These are phyloP conservation scores for Geotrichum citri-aurantii DNA, from an alignment of 1,139 yeast species.

Conservation along the genomic window DNA sequence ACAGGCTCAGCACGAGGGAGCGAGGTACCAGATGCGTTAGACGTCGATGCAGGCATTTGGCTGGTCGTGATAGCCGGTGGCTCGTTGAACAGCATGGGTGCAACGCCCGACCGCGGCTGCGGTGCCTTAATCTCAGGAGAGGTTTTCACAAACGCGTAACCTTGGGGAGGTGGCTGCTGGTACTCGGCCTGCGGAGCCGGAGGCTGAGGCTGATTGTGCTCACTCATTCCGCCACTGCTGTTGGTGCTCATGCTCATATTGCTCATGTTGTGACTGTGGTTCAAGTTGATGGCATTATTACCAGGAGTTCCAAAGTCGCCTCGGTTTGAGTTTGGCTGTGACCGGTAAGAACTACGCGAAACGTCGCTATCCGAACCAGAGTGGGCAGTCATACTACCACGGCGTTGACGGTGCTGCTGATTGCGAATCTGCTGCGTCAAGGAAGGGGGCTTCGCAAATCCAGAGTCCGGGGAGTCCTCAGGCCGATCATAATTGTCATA, in stretches of 20 bases:
- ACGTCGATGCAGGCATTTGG: neutral
- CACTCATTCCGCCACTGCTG: neutral
- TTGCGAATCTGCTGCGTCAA: slow-evolving; percentile 1
- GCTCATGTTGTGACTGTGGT: neutral
- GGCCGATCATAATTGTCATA: slow-evolving; percentile 10
- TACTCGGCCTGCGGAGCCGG: neutral
- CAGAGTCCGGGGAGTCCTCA: slow-evolving; percentile 17
- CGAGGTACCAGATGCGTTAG: slow-evolving; percentile 1
- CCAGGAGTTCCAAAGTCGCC: neutral
- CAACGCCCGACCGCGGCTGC: slow-evolving; percentile 12
- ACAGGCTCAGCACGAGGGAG: slow-evolving; percentile 4
- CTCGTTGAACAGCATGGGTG: slow-evolving; percentile 10
- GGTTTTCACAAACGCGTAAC: neutral
- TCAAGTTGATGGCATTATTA: neutral
- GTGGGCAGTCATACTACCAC: neutral
- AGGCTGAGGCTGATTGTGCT: neutral
- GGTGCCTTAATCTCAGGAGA: slow-evolving; percentile 12
- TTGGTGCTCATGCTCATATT: neutral
- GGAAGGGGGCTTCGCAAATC: slow-evolving; percentile 10
- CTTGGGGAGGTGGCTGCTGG: neutral
- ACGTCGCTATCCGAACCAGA: slow-evolving; percentile 14
- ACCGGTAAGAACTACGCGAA: neutral
- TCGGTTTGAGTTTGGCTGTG: neutral
- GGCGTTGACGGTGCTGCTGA: neutral
- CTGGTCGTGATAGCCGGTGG: slow-evolving; percentile 5